Evolutionary conservation across 768 basidiomycete species (phyloP), one percentile per base, ranked within the genome.

Genomic region (Termitomyces eurrhizus): DNA sequence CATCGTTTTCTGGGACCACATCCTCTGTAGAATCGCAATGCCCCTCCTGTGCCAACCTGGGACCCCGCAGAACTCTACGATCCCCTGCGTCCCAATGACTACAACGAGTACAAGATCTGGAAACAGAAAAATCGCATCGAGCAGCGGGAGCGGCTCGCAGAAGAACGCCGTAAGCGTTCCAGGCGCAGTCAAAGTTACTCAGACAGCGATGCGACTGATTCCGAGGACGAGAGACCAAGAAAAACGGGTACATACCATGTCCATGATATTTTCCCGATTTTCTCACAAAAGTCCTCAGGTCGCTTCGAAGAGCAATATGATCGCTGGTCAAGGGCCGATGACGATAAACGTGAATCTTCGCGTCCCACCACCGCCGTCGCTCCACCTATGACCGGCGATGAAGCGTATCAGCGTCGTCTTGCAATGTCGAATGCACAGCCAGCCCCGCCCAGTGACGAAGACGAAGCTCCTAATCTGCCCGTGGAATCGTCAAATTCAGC

Each of bases 81-180:
- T 64, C 89, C 92, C 1, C 73, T 86, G 24, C 84, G 89, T 29
- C 93, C 93, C 2, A 94, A 94, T 61, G 93, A 95, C 65, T 93
- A 94, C 73, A 87, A 88, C 65, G 93, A 94, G 66, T 94, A 87
- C 78, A 94, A 93, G 67, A 66, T 84, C 12, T 93, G 87, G 86
- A 88, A 88, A 64, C 83, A 85, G 63, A 85, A 85, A 59, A 89
- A 92, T 29, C 83, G 83, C 45, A 90, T 89, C 52, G 89, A 93
- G 64, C 77, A 84, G 46, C 80, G 88, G n/a, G 84, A 88, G 64
- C 80, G 86, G 37, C 69, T 82, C n/a, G 79, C 80, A 12, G 85
- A 89, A 69, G 82, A 85, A 67, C 78, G 78, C 3, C 54, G 80
- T 41, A 88, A 89, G 65, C 78, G 86, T 44, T 76, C 74, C 32